A percentile compares a stretch with the other conserved stretches of the same genome.
These are phyloP conservation scores for Apophysomyces sp. DNA, from an alignment of 371 early-diverging fungal genomes.

Conservation along the genomic window DNA sequence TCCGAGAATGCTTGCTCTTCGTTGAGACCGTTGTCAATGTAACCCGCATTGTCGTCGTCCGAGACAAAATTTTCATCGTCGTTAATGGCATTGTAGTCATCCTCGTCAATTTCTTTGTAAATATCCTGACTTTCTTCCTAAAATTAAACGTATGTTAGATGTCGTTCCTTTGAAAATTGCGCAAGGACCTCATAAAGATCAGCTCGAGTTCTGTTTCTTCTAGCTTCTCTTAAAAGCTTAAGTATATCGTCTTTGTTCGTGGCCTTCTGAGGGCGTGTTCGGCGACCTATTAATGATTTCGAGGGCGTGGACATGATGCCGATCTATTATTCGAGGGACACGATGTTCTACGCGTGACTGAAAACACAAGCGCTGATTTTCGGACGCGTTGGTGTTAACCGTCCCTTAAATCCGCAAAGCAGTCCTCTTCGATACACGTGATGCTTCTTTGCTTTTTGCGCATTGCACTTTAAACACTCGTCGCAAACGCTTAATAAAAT, in stretches of 20 bases:
- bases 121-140: slow-evolving; percentile 21
- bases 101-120: slow-evolving; percentile 62
- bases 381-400: slow-evolving; percentile 1
- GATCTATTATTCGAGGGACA: background rate
- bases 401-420: too few species aligned
- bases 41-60: slow-evolving; percentile 85
- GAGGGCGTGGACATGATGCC: background rate
- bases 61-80: slow-evolving; percentile 80
- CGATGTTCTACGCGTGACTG: background rate
- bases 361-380: background rate
- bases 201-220: slow-evolving; percentile 6
- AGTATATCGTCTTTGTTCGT: background rate
- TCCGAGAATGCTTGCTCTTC: slow-evolving; percentile 51
- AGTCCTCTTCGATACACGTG: too few species aligned
- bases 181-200: slow-evolving; percentile 4
- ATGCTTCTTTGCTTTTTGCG: too few species aligned
- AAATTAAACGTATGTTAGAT: background rate
- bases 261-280: background rate
- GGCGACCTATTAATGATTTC: background rate
- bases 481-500: too few species aligned
- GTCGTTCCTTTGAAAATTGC: background rate
- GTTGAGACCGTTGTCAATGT: slow-evolving; percentile 73
- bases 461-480: too few species aligned
- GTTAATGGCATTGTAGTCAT: slow-evolving; percentile 52
- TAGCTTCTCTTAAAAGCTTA: slow-evolving; percentile 2